phyloP scores from a whole-genome alignment of 495 filamentous ascomycete genomes.

The Aspergillus bertholletiae region DNA sequence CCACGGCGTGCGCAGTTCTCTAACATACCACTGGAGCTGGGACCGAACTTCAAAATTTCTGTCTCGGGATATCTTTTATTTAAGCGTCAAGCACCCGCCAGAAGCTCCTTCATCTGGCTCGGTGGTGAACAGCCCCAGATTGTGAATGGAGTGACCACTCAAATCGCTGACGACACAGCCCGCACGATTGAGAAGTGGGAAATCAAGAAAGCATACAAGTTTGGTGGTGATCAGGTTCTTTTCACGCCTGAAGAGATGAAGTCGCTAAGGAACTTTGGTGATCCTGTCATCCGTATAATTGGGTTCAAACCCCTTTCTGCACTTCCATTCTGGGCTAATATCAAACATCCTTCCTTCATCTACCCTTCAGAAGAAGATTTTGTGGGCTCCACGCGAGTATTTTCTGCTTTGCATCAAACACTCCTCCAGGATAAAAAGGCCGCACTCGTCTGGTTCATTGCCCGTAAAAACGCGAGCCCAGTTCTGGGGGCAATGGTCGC shows the following conservation, averaged over 20 bases:
- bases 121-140: conserved; percentile 80
- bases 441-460: conserved; percentile 84
- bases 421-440: conserved; percentile 73
- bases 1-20: conserved; percentile 86
- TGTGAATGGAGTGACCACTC: conserved; percentile 65
- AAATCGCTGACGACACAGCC: conserved; percentile 70
- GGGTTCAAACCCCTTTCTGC: conserved; percentile 83
- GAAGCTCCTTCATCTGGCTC: conserved; percentile 82
- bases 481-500: conserved; percentile 77
- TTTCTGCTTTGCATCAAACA: conserved; percentile 86
- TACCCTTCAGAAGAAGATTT: conserved; percentile 91
- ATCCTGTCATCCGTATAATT: conserved; percentile 81
- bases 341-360: conserved; percentile 83
- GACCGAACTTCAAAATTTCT: conserved; percentile 77
- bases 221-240: conserved; percentile 82
- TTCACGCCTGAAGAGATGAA: conserved; percentile 83
- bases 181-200: conserved; percentile 74
- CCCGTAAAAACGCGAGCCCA: conserved; percentile 74
- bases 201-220: conserved; percentile 91
- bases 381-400: conserved; percentile 87
- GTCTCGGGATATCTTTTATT: conserved; percentile 90
- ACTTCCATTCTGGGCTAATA: conserved; percentile 80
- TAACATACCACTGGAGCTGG: conserved; percentile 80
- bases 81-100: conserved; percentile 72
- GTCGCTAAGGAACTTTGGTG: conserved; percentile 70